Conservation (phyloP, 2,329 filamentous ascomycete genomes). For the Aphanoascus verrucosus region DNA sequence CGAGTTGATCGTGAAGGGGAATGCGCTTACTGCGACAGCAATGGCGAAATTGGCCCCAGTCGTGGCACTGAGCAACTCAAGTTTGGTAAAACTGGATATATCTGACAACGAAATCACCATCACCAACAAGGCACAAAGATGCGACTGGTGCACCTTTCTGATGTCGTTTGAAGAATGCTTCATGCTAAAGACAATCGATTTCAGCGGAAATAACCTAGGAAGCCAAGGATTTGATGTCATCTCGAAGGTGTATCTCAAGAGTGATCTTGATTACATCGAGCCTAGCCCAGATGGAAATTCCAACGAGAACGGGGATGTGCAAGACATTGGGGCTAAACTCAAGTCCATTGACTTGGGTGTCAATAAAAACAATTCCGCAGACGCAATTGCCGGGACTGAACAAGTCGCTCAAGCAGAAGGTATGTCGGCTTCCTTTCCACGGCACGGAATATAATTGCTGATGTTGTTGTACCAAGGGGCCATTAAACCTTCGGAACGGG, state of each 20-base stretch:
- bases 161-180: constrained; percentile 35
- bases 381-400: not conserved
- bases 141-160: constrained; percentile 37
- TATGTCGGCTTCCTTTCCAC: not conserved
- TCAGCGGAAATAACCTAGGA: constrained; percentile 37
- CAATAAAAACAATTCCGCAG: not conserved
- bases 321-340: not conserved
- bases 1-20: constrained; percentile 38
- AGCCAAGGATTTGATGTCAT: constrained; percentile 38
- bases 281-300: constrained; percentile 19
- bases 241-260: constrained; percentile 33
- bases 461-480: not conserved
- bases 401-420: not conserved
- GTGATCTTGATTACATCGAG: constrained; percentile 26
- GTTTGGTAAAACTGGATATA: constrained; percentile 39
- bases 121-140: constrained; percentile 26
- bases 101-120: constrained; percentile 38
- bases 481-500: not conserved
- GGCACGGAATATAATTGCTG: not conserved
- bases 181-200: constrained; percentile 36
- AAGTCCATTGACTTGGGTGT: not conserved
- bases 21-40: constrained; percentile 34
- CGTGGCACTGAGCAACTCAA: constrained; percentile 33
- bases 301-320: constrained; percentile 14
- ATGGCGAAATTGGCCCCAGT: constrained; percentile 34